Conservation (phyloP, 495 filamentous ascomycete species). For the Parathielavia appendiculata region DNA sequence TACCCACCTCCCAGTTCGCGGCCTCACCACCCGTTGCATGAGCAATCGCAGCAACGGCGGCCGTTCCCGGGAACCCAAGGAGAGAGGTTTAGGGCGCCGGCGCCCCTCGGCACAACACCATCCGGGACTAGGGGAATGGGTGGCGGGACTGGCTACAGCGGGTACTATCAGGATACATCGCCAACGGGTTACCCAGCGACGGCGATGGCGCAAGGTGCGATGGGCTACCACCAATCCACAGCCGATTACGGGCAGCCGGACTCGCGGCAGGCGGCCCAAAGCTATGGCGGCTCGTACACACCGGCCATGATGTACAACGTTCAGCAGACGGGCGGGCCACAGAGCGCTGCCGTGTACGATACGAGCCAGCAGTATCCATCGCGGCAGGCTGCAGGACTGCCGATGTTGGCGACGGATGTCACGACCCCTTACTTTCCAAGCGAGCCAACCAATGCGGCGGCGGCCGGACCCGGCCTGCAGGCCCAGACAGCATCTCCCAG, state of each 20-base stretch:
- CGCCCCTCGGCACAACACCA: conserved; percentile 43
- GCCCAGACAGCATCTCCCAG: conserved; percentile 38
- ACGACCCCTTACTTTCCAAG: conserved; percentile 72
- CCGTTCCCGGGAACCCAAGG: conserved; percentile 38
- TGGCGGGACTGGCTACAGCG: conserved; percentile 48
- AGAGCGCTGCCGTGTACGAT: conserved; percentile 63
- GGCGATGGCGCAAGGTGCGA: conserved; percentile 43
- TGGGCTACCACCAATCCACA: conserved; percentile 48
- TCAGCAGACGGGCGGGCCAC: conserved; percentile 58
- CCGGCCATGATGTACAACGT: conserved; percentile 74
- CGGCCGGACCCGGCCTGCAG: conserved; percentile 47
- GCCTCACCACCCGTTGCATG: conserved; percentile 39
- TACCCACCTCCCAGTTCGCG: conserved; percentile 40
- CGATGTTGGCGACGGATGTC: conserved; percentile 64
- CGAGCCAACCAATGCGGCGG: conserved; percentile 61
- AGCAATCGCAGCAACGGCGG: conserved; percentile 39
- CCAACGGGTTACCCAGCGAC: conserved; percentile 41
- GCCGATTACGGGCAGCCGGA: conserved; percentile 48
- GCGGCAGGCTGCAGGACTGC: conserved; percentile 75
- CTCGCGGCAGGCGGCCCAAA: conserved; percentile 42
- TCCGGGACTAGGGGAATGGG: conserved; percentile 39
- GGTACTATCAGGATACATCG: conserved; percentile 52
- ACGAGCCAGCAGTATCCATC: conserved; percentile 70
- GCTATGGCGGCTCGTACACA: conserved; percentile 46
- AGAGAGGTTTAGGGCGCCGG: conserved; percentile 46